phyloP scores from a whole-genome alignment of 441 rosid species.

The Gossypium armourianum region DNA sequence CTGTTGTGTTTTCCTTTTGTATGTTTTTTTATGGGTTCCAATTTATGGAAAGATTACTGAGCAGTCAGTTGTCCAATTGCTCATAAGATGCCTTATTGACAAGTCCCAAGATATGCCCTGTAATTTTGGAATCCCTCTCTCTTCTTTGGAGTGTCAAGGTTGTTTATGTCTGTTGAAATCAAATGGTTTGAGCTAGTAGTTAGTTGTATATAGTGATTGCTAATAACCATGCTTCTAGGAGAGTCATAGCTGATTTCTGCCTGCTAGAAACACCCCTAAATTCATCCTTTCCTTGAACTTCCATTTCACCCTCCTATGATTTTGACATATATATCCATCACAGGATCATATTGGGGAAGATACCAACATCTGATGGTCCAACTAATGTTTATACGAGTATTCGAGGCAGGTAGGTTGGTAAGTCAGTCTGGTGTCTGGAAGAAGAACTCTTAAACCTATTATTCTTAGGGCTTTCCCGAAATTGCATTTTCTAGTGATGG shows the following conservation, averaged over 20 bases:
- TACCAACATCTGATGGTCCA: constrained; percentile 72
- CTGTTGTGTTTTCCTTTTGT: neutral
- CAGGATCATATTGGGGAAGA: constrained; percentile 94
- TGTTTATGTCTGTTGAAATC: constrained; percentile 3
- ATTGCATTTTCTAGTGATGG: constrained; percentile 12
- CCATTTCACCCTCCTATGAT: constrained; percentile 20
- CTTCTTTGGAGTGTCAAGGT: neutral
- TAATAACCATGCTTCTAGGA: constrained; percentile 15
- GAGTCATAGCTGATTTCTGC: constrained; percentile 14
- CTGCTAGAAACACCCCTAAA: constrained; percentile 19
- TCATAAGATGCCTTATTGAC: neutral
- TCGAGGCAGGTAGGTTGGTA: constrained; percentile 89
- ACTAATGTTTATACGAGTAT: constrained; percentile 75
- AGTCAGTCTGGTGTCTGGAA: constrained; percentile 33
- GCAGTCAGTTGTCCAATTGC: neutral
- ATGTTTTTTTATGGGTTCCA: neutral
- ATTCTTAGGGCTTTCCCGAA: constrained; percentile 16
- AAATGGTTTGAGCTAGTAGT: neutral
- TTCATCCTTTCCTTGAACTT: constrained; percentile 32
- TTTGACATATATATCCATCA: constrained; percentile 37
- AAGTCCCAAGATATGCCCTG: neutral
- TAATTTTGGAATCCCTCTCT: neutral
- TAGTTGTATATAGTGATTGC: neutral
- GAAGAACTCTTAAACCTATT: constrained; percentile 17
- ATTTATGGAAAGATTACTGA: neutral